phyloP scores from a whole-genome alignment of 1,284 basidiomycete species.

The Irpex lacteus region DNA sequence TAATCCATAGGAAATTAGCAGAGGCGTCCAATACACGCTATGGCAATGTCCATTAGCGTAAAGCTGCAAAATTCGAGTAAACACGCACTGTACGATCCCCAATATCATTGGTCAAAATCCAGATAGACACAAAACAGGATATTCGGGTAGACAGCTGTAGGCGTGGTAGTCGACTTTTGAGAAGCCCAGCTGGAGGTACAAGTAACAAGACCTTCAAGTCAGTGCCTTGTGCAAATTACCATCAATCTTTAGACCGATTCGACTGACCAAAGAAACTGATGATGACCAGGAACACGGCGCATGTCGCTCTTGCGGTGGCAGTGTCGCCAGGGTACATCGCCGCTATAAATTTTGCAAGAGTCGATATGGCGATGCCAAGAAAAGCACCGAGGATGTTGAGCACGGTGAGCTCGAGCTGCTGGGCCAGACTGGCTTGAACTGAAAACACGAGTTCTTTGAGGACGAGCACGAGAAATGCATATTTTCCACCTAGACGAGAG shows the following conservation, averaged over 20 bases:
- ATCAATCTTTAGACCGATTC: background rate
- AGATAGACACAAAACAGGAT: constrained; percentile 46
- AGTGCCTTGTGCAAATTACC: background rate
- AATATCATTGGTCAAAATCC: constrained; percentile 40
- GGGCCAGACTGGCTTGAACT: constrained; percentile 44
- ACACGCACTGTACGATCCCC: constrained; percentile 32
- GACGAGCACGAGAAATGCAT: constrained; percentile 42
- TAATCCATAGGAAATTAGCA: constrained; percentile 40
- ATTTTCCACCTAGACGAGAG: constrained; percentile 38
- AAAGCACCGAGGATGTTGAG: constrained; percentile 44
- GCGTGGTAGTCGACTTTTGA: constrained; percentile 45
- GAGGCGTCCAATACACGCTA: constrained; percentile 33
- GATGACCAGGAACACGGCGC: constrained; percentile 38
- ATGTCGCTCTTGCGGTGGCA: constrained; percentile 31
- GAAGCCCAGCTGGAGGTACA: constrained; percentile 35
- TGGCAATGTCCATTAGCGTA: background rate
- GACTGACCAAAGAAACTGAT: constrained; percentile 41
- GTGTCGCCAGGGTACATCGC: constrained; percentile 30
- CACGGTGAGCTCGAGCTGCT: constrained; percentile 45
- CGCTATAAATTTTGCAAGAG: constrained; percentile 38
- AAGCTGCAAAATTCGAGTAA: background rate
- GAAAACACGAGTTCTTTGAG: constrained; percentile 49
- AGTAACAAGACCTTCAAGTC: background rate
- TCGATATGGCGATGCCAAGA: constrained; percentile 40
- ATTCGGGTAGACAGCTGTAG: constrained; percentile 44